Percentiles rank a stretch among this genome's conserved stretches.
Evolutionary conservation across 345 rosid species (phyloP).

Genomic region (Conringia planisiliqua): DNA sequence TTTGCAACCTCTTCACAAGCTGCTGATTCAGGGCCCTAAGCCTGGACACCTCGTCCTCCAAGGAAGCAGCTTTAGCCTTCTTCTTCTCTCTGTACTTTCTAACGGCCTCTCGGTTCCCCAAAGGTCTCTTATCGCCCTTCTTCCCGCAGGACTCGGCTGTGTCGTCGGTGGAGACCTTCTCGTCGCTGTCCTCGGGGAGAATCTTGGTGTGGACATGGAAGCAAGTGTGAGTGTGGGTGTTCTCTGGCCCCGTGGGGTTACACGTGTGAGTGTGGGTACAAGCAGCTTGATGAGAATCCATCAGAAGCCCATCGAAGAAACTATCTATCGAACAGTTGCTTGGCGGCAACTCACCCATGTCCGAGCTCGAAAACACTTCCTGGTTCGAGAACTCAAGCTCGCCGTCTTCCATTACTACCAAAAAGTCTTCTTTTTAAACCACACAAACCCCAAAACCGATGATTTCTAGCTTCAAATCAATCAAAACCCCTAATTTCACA

Average conservation of each 20-base stretch:
- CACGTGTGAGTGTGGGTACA: conserved; percentile 96
- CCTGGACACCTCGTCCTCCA: conserved; percentile 81
- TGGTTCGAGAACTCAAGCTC: conserved; percentile 88
- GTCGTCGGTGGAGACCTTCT: conserved; percentile 64
- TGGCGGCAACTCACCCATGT: conserved; percentile 61
- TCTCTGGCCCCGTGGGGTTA: conserved; percentile 90
- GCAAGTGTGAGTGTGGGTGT: conserved; percentile 85
- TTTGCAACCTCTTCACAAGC: conserved; percentile 78
- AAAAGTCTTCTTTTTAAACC: no score
- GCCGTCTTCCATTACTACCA: conserved; percentile 78
- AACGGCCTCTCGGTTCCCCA: conserved; percentile 88
- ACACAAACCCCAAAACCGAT: not conserved
- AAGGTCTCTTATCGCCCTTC: conserved; percentile 64
- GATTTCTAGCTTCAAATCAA: no score
- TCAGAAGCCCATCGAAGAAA: conserved; percentile 63
- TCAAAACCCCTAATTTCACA: conserved; percentile 1
- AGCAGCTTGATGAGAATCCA: conserved; percentile 60
- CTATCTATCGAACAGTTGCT: conserved; percentile 70
- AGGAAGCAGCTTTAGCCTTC: conserved; percentile 89
- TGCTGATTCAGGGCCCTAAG: conserved; percentile 82
- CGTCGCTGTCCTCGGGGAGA: conserved; percentile 57
- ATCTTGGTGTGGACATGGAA: conserved; percentile 90
- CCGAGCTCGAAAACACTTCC: conserved; percentile 54
- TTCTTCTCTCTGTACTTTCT: conserved; percentile 96
- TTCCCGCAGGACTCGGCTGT: conserved; percentile 69